Conservation (phyloP, 371 early-diverging fungal species). For the Capniomyces stellatus region DNA sequence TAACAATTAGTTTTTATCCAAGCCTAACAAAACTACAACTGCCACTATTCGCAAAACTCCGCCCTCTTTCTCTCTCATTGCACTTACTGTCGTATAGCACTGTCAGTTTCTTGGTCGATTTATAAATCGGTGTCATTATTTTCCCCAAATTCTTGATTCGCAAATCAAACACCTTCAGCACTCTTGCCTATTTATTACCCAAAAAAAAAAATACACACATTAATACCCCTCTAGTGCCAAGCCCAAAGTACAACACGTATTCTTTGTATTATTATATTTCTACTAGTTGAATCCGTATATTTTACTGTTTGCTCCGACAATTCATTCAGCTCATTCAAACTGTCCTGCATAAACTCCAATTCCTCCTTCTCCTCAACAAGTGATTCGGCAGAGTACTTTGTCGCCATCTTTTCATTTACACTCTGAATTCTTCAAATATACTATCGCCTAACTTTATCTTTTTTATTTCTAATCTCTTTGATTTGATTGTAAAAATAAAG, state of each 20-base stretch:
- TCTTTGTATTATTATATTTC: neutral
- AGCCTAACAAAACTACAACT: too few relatives aligned
- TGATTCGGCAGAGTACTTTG: constrained; percentile 14
- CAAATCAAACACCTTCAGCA: constrained; percentile 65
- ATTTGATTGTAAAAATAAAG: too few relatives aligned
- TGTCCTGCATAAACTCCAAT: constrained; percentile 24
- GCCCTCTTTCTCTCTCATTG: too few relatives aligned
- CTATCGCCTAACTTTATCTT: too few relatives aligned
- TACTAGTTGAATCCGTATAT: too few relatives aligned
- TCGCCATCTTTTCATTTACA: constrained; percentile 14
- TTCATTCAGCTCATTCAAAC: constrained; percentile 25
- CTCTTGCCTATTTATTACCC: constrained; percentile 31
- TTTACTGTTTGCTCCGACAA: constrained; percentile 20
- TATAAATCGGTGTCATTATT: constrained; percentile 69
- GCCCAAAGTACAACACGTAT: too few relatives aligned
- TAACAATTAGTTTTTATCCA: neutral
- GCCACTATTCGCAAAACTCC: too few relatives aligned
- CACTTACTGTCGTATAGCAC: constrained; percentile 49
- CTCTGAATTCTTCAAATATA: too few relatives aligned
- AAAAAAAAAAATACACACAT: too few relatives aligned
- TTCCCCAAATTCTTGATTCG: constrained; percentile 60
- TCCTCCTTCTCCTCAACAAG: constrained; percentile 25
- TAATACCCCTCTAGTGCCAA: too few relatives aligned
- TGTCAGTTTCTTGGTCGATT: constrained; percentile 64
- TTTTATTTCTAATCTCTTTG: too few relatives aligned